These are phyloP conservation scores for Oemleria cerasiformis DNA, from an alignment of 306 rosid species.

Conservation along the genomic window DNA sequence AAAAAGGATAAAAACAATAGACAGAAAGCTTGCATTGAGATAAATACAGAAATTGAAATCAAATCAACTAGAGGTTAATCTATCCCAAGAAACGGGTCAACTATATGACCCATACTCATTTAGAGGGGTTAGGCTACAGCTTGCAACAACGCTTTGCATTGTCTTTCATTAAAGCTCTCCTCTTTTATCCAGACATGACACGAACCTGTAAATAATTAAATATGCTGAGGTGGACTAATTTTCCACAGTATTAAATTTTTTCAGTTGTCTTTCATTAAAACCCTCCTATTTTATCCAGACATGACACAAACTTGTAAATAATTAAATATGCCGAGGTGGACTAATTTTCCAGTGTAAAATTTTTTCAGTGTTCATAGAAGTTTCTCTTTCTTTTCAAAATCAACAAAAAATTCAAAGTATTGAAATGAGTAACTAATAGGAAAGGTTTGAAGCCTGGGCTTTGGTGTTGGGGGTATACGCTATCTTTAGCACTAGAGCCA, in stretches of 20 bases:
- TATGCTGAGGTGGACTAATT: neutral
- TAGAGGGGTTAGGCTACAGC: neutral
- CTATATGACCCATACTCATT: neutral
- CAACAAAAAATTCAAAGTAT: too few species aligned
- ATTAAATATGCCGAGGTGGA: neutral
- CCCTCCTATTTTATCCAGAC: neutral
- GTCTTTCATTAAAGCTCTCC: too few species aligned
- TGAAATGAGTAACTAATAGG: too few species aligned
- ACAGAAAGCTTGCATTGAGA: neutral
- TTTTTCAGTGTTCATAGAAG: too few species aligned
- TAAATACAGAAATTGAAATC: neutral
- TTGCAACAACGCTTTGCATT: neutral
- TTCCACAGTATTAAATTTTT: too few species aligned
- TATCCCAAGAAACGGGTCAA: neutral
- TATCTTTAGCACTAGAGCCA: neutral
- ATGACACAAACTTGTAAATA: neutral
- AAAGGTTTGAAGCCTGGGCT: too few species aligned
- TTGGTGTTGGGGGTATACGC: neutral
- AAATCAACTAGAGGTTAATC: neutral
- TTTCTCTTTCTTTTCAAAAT: too few species aligned
- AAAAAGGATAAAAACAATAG: neutral
- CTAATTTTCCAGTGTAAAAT: too few species aligned
- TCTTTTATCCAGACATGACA: neutral
- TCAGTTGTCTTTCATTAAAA: too few species aligned
- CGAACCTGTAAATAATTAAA: neutral